Percentiles rank a stretch among this genome's conserved stretches.
These are phyloP conservation scores for Cantharellus anzutake DNA, from an alignment of 768 basidiomycete species.

Conservation along the genomic window DNA sequence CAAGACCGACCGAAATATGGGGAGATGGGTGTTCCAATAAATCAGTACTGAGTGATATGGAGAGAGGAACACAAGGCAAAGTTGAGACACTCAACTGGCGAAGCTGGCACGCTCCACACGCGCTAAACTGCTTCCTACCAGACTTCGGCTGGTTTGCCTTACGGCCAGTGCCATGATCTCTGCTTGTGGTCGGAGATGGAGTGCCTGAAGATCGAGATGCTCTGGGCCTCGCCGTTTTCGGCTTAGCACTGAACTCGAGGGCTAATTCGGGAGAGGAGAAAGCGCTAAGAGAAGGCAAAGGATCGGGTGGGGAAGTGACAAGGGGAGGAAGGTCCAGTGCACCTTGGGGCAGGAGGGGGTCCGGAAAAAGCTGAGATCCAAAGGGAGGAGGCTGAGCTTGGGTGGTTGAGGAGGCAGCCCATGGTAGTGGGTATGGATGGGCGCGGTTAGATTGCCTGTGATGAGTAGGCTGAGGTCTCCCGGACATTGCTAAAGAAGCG, in stretches of 20 bases:
- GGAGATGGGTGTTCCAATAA: not conserved
- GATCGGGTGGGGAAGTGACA: no score
- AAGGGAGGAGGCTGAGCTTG: not conserved
- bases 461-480: not conserved
- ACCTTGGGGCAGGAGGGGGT: no score
- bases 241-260: constrained; percentile 5
- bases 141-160: constrained; percentile 39
- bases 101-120: constrained; percentile 86
- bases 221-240: constrained; percentile 7
- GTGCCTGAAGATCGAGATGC: not conserved
- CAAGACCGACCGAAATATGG: not conserved
- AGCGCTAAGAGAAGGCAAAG: no score
- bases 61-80: not conserved
- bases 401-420: not conserved
- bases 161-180: not conserved
- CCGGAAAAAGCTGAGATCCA: no score
- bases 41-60: not conserved
- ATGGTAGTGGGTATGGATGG: not conserved
- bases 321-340: no score
- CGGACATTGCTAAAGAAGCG: not conserved
- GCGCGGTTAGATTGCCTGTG: not conserved
- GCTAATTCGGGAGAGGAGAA: not conserved
- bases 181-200: no score
- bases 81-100: constrained; percentile 32
- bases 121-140: constrained; percentile 71